Percentiles rank a stretch among this genome's conserved stretches.
phyloP scores from a whole-genome alignment of 2,329 filamentous ascomycete species.

The Colletotrichum sp. region DNA sequence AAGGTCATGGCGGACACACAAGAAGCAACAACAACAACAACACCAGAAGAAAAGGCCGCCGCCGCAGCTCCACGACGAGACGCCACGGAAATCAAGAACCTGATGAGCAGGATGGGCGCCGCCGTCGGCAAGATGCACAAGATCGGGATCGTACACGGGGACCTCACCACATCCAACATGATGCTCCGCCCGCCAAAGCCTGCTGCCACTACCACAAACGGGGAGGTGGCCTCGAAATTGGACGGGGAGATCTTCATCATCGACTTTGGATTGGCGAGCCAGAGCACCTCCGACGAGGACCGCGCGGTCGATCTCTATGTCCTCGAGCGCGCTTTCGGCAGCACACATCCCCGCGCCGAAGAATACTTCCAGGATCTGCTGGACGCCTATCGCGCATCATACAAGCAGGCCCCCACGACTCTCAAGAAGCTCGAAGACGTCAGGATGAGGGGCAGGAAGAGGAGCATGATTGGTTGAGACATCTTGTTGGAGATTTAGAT shows the following conservation, averaged over 20 bases:
- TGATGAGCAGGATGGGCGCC: conserved; percentile 75
- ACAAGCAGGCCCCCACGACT: conserved; percentile 76
- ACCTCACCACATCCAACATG: conserved; percentile 96
- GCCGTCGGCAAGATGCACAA: conserved; percentile 80
- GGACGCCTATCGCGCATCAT: conserved; percentile 73
- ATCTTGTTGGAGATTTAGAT: conserved; percentile 14
- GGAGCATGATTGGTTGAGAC: conserved; percentile 87
- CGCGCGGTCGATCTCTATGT: conserved; percentile 96
- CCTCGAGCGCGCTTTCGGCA: conserved; percentile 90
- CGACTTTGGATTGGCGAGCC: conserved; percentile 89
- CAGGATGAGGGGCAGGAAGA: conserved; percentile 90
- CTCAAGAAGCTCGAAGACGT: conserved; percentile 90
- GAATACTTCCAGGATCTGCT: conserved; percentile 77
- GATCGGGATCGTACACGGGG: conserved; percentile 89
- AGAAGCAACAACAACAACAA: conserved; percentile 22
- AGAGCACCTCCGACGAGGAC: conserved; percentile 86
- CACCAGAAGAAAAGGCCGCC: conserved; percentile 22
- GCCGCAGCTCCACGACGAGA: conserved; percentile 33
- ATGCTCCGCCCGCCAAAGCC: conserved; percentile 68
- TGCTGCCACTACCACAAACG: conserved; percentile 12
- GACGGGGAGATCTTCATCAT: conserved; percentile 86
- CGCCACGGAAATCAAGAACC: conserved; percentile 57
- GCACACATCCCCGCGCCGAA: conserved; percentile 89
- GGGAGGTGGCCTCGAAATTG: conserved; percentile 33
- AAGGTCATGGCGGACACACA: conserved; percentile 27